These are phyloP conservation scores for Naganishia vishniacii DNA, from an alignment of 768 basidiomycete genomes.

Conservation along the genomic window DNA sequence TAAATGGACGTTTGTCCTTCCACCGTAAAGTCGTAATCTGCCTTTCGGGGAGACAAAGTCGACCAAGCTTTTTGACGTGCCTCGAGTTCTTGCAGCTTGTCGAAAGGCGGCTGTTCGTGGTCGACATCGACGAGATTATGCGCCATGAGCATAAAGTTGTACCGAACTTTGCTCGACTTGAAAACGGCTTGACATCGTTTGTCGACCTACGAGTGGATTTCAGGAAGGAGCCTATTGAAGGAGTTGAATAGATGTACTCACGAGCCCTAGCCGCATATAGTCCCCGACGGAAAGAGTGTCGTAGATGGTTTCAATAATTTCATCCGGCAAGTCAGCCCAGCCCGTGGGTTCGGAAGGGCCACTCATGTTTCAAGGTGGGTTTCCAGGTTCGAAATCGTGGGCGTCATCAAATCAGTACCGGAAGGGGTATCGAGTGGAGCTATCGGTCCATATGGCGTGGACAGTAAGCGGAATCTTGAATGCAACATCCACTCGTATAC, in stretches of 20 bases:
- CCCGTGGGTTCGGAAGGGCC: neutral
- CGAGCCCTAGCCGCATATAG: constrained; percentile 3
- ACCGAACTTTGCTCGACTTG: constrained; percentile 19
- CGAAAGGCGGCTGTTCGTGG: neutral
- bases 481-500: too few relatives aligned
- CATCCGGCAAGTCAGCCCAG: constrained; percentile 13
- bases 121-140: constrained; percentile 17
- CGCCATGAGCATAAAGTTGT: constrained; percentile 8
- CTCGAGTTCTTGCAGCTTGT: constrained; percentile 12
- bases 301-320: constrained; percentile 5
- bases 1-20: constrained; percentile 41
- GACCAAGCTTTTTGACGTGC: constrained; percentile 16
- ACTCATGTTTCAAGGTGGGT: neutral
- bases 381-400: too few relatives aligned
- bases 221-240: neutral
- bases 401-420: too few relatives aligned
- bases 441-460: too few relatives aligned
- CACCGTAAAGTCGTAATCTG: constrained; percentile 4
- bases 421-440: too few relatives aligned
- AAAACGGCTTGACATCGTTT: constrained; percentile 10
- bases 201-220: neutral
- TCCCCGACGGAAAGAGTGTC: constrained; percentile 2
- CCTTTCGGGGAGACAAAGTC: constrained; percentile 3
- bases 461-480: too few relatives aligned
- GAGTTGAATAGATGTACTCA: neutral